phyloP scores from a whole-genome alignment of 805 yeast genomes.

The Metschnikowia lachancei region DNA sequence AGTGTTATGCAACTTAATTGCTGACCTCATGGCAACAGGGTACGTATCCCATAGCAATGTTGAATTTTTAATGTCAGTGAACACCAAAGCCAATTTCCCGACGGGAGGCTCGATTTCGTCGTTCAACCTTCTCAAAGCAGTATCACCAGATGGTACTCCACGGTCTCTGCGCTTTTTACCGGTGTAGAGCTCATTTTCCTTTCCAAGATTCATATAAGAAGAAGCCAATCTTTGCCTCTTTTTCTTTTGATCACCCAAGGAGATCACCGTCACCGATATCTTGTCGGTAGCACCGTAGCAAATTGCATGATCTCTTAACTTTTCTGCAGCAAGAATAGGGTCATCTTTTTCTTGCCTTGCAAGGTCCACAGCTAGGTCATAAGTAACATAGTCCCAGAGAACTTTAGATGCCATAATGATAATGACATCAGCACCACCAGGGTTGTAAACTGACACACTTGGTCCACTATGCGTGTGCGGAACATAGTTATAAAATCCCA shows the following conservation, averaged over 20 bases:
- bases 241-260: constrained; percentile 53
- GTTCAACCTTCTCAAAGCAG: constrained; percentile 76
- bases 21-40: constrained; percentile 94
- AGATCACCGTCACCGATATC: constrained; percentile 74
- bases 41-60: constrained; percentile 90
- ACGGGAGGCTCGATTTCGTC: constrained; percentile 93
- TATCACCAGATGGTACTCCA: constrained; percentile 54
- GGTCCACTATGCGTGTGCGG: constrained; percentile 93
- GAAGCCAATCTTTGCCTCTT: constrained; percentile 28
- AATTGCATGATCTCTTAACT: constrained; percentile 88
- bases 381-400: constrained; percentile 80
- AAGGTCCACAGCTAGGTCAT: constrained; percentile 86
- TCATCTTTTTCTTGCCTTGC: constrained; percentile 76
- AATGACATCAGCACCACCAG: constrained; percentile 75
- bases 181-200: constrained; percentile 34
- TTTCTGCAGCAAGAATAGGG: constrained; percentile 90
- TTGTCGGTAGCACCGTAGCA: constrained; percentile 86
- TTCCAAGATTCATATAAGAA: constrained; percentile 39
- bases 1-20: constrained; percentile 89
- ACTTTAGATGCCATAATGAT: constrained; percentile 79
- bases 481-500: constrained; percentile 80
- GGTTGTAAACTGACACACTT: constrained; percentile 57
- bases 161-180: constrained; percentile 46
- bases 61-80: constrained; percentile 94
- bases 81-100: constrained; percentile 92